Percentiles rank a stretch among this genome's conserved stretches.
Conservation (phyloP, 768 basidiomycete species). For the Leccinum obscurum region DNA sequence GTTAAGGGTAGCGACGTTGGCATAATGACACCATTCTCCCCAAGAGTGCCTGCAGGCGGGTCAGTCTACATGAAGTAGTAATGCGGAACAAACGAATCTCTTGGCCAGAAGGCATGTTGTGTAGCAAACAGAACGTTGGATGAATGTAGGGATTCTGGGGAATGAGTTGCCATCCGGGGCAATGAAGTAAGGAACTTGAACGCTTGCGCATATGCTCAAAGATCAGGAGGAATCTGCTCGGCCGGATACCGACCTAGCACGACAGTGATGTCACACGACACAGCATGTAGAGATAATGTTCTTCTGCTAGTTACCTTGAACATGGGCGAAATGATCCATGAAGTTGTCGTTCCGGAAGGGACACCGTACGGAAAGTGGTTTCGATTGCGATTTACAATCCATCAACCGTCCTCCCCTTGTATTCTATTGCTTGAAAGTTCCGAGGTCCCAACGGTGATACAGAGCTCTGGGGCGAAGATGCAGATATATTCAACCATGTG, state of each 20-base stretch:
- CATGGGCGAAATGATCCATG: too few species aligned
- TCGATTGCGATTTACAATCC: too few species aligned
- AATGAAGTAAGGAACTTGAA: constrained; percentile 90
- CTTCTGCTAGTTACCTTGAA: too few species aligned
- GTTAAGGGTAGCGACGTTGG: constrained; percentile 74
- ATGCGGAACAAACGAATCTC: constrained; percentile 40
- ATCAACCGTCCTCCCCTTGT: too few species aligned
- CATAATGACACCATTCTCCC: constrained; percentile 53
- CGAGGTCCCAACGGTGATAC: too few species aligned
- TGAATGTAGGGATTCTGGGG: constrained; percentile 73
- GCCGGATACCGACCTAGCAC: constrained; percentile 77
- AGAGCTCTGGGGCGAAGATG: too few species aligned
- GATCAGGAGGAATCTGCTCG: constrained; percentile 97
- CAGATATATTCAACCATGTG: too few species aligned
- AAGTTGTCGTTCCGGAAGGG: too few species aligned
- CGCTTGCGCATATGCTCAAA: constrained; percentile 79
- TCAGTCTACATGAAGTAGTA: constrained; percentile 3
- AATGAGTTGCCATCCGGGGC: constrained; percentile 75
- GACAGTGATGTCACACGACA: neutral
- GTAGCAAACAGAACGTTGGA: constrained; percentile 92
- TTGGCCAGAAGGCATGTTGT: constrained; percentile 87
- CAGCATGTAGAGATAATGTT: too few species aligned
- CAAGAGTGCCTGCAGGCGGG: constrained; percentile 70
- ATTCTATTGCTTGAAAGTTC: too few species aligned
- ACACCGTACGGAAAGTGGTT: too few species aligned